These are phyloP conservation scores for Solanum appendiculatum DNA, from an alignment of 257 asterid genomes.

Conservation along the genomic window DNA sequence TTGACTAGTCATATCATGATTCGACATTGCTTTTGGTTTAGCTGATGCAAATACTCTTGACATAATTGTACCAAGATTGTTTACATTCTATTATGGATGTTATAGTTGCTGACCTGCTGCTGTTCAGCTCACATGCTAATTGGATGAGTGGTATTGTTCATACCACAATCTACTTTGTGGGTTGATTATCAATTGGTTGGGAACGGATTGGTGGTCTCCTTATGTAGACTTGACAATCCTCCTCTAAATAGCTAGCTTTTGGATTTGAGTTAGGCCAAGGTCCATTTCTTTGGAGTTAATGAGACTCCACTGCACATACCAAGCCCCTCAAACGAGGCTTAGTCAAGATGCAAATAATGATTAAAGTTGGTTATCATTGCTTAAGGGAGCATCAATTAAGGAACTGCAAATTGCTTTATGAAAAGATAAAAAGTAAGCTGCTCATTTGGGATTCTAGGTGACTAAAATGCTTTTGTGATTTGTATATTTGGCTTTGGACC, in stretches of 20 bases:
- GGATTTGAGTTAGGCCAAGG: too few species aligned
- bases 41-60: background rate
- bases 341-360: background rate
- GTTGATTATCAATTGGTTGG: background rate
- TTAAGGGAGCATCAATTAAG: background rate
- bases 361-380: background rate
- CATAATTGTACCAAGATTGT: background rate
- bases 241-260: background rate
- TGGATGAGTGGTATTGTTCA: background rate
- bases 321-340: background rate
- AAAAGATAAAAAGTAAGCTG: background rate
- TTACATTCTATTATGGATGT: background rate
- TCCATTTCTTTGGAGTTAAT: background rate
- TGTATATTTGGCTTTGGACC: background rate
- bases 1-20: background rate
- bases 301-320: background rate
- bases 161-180: background rate
- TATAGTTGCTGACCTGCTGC: background rate
- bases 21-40: background rate
- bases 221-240: background rate
- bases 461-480: background rate
- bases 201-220: background rate
- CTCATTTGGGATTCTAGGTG: background rate
- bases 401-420: background rate
- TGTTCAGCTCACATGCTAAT: background rate